A percentile compares a stretch with the other conserved stretches of the same genome.
Evolutionary conservation across 2,329 filamentous ascomycete species (phyloP).

Genomic region (Byssoonygena ceratinophila): DNA sequence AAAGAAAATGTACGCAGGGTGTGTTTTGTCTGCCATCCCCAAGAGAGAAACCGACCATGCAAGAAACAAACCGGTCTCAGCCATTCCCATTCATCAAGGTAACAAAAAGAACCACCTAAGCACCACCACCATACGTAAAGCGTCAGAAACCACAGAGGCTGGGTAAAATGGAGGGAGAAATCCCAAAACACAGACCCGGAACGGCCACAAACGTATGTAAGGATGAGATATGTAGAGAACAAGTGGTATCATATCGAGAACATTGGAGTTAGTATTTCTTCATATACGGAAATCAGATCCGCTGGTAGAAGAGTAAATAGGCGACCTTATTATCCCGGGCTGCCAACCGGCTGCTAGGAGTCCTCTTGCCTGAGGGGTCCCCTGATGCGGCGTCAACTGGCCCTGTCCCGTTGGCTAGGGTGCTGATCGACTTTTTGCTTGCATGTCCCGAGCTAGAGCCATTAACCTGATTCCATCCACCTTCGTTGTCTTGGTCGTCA

Average conservation of each 20-base stretch:
- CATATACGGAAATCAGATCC: slow-evolving; percentile 37
- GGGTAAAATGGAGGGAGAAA: neutral
- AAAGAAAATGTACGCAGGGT: neutral
- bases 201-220: neutral
- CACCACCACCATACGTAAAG: neutral
- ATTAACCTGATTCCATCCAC: slow-evolving; percentile 75
- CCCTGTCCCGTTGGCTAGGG: slow-evolving; percentile 45
- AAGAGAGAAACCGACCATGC: slow-evolving; percentile 4
- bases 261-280: neutral
- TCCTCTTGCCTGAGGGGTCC: slow-evolving; percentile 49
- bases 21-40: neutral
- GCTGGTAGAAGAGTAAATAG: slow-evolving; percentile 92
- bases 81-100: neutral
- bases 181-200: neutral
- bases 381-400: slow-evolving; percentile 43
- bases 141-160: neutral
- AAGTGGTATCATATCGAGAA: neutral
- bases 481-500: slow-evolving; percentile 53
- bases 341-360: slow-evolving; percentile 45
- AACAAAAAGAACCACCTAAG: slow-evolving; percentile 1
- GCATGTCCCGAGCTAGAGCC: slow-evolving; percentile 41
- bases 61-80: slow-evolving; percentile 2
- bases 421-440: slow-evolving; percentile 59
- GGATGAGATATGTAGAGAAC: neutral
- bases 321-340: slow-evolving; percentile 92